Base-by-base conservation (phyloP, 768 basidiomycete genomes). In the Suillus clintonianus region DNA sequence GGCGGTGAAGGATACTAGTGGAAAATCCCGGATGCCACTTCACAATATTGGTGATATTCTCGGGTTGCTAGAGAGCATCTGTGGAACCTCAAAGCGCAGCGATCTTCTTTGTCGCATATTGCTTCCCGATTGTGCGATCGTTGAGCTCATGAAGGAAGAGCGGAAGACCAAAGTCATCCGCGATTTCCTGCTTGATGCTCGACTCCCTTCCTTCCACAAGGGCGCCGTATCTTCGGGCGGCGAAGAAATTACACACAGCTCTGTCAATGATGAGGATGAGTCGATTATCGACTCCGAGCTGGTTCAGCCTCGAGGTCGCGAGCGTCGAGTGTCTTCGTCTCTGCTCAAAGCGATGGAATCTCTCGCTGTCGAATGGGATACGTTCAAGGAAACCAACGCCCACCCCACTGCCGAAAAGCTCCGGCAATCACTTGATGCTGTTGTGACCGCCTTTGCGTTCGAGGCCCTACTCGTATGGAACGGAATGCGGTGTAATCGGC, bases 81-180 rank as follows among this genome's bases (percentile, higher is more conserved):
- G 90, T 63, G 82, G 85, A 4, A 79, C 88, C 42, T 68, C 81
- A 7, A 82, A 78, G 63, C 77, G 78, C 24, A 82, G 78, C 51
- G 71, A 81, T 43, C 70, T 89, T 14, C 59, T 83, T 17, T 84
- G 78, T 67, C 73, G 78, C n/a, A 72, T 83, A n/a, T 61, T 84
- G 13, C 78, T 95, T 14, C 94, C 96, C 0, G 86, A 91, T 58
- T 89, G 88, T 62, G 74, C 83, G 9, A 83, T 94, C 53, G 87
- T 86, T 14, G 80, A 86, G 30, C 80, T 84, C 7, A 71, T 92
- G 63, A 70, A 85, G 51, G 87, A 89, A 22, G 86, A 93, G 65
- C 76, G 77, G 34, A 80, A 79, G 59, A 86, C 85, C 3, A 74
- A 76, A 48, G 77, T 86, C 32, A 88, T 96, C 61, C 86, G 88